Evolutionary conservation across 2,329 filamentous ascomycete genomes (phyloP), one percentile per base, ranked within the genome.

Genomic region (Fusarium staphyleae): DNA sequence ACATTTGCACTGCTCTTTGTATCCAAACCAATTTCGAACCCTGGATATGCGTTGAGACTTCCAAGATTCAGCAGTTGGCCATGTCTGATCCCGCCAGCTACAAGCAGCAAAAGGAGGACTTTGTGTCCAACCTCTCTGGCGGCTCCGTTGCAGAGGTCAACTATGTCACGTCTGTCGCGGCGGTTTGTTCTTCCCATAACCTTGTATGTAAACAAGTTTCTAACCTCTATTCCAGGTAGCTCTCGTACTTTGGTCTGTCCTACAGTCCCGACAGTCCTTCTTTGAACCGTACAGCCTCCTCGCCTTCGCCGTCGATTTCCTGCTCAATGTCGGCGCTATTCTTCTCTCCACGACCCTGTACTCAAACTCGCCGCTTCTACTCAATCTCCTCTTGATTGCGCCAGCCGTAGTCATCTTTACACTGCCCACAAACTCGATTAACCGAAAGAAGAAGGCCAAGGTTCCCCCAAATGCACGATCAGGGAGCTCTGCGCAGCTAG

Each of bases 51-150:
- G 28, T 49, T 48, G 45, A 56, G 43, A 32, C 33, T 45, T 45
- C 19, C 15, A 13, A 24, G 3, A 41, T 50, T 48, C 33, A 36
- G 28, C 44, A 41, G 28, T 50, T 54, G 54, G 45, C 60, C 61
- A 78, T 78, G 72, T 71, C 76, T 57, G 66, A 69, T 62, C 41
- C 70, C 28, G 74, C 74, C 52, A 87, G 82, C 75, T 96, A 97
- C 80, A 99, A 97, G 77, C 85, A 89, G 68, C 82, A 89, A 65
- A 99, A 99, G 78, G 93, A 96, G 79, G 91, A 91, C 70, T 96
- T 96, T 73, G 95, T 99, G 69, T 96, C 93, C 48, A 90, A 92
- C 72, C 85, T 96, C 24, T 87, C 88, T 6, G 95, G 95, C 33
- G 91, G 95, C 53, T 83, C 86, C 26, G 87, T 96, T 55, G 78